Base-by-base conservation (phyloP, 2,329 filamentous ascomycete genomes). In the Verticillium albo-atrum region DNA sequence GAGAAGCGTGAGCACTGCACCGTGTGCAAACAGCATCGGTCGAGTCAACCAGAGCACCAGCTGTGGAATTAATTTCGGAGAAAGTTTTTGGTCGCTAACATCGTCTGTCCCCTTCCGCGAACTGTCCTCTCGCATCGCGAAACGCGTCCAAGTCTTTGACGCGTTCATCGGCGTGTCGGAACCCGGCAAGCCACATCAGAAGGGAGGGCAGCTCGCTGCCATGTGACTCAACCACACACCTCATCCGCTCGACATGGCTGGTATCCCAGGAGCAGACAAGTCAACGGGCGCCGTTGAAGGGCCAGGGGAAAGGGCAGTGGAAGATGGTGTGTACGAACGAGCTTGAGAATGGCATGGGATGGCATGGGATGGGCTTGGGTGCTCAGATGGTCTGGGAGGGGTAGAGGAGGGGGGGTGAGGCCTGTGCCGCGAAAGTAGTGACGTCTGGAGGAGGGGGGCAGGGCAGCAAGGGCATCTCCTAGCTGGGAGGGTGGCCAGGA, bases 271-370 rank as follows among this genome's bases (percentile, higher is more conserved):
- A 32, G 50, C 32, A 52, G 42, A 37, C 20, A 12, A 52, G 32
- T 47, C 37, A 9, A 47, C 37, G 7, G n/a, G 10, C 34, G 34
- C 34, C 34, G 34, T n/a, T 32, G 35, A 51, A 47, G 14, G 25
- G 9, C 23, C 14, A 54, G 51, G 26, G 47, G 32, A 53, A 14
- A 26, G 35, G 42, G 30, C 26, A 17, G 23, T 26, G 20, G 32
- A 50, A 34, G 61, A 34, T 60, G 61, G 60, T 62, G 61, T 61
- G 61, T 52, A 57, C 50, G 28, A 28, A 51, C 51, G 56, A 61
- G 58, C 60, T 58, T 62, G 37, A 23, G 37, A 23, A 23, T 7
- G 20, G 37, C 37, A 47, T 47, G 37, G 37, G 37, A 47, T 47
- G 37, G 37, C 37, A 47, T 47, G 37, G 14, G 37, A 42, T 42